Conservation (phyloP, 192 early-diverging fungal species). For the Podila verticillata region DNA sequence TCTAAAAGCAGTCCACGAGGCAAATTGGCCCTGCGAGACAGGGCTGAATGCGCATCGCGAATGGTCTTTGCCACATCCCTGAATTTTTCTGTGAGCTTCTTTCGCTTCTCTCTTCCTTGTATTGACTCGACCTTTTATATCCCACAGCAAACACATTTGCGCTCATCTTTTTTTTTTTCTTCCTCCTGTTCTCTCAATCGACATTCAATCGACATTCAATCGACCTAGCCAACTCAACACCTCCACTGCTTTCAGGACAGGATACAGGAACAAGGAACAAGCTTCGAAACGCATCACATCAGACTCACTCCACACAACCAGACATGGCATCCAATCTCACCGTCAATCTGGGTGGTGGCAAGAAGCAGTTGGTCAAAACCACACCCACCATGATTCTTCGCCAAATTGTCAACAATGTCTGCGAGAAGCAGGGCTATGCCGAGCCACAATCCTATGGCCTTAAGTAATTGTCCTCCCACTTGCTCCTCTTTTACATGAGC, state of each 20-base stretch:
- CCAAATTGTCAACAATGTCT: slow-evolving; percentile 68
- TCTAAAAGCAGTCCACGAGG: too few relatives aligned
- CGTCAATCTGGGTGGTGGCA: slow-evolving; percentile 58
- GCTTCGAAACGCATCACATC: background rate
- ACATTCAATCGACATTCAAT: background rate
- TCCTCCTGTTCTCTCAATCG: background rate
- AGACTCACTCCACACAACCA: background rate
- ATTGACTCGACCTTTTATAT: too few relatives aligned
- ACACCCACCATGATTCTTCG: slow-evolving; percentile 80
- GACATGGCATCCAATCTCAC: slow-evolving; percentile 70
- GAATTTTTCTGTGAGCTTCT: background rate
- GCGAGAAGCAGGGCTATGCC: slow-evolving; percentile 63
- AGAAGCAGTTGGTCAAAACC: slow-evolving; percentile 69
- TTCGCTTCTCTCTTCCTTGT: background rate
- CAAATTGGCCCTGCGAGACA: background rate
- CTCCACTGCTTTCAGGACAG: too few relatives aligned
- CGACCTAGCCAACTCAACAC: background rate
- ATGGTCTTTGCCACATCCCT: background rate
- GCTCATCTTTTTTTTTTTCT: background rate
- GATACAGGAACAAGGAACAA: background rate
- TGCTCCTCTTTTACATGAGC: too few relatives aligned
- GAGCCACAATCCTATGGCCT: slow-evolving; percentile 68
- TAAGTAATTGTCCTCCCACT: slow-evolving; percentile 50
- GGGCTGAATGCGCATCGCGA: background rate
- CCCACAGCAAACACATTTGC: background rate